Percentiles rank a stretch among this genome's conserved stretches.
These are phyloP conservation scores for Clonostachys solani DNA, from an alignment of 2,329 filamentous ascomycete genomes.

Conservation along the genomic window DNA sequence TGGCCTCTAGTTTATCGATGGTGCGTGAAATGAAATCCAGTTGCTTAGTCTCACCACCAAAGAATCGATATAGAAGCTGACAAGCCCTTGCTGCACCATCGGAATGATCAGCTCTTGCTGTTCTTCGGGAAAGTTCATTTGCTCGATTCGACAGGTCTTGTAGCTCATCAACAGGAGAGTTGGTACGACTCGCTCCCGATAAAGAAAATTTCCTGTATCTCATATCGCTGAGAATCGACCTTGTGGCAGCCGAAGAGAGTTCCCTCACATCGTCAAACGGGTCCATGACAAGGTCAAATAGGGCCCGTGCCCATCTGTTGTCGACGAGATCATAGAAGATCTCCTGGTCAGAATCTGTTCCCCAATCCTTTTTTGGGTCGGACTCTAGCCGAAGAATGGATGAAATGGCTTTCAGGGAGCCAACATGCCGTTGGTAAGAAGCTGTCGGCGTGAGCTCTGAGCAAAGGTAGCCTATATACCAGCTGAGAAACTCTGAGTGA, in stretches of 20 bases:
- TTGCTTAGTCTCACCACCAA: conserved; percentile 33
- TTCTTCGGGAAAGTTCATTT: conserved; percentile 57
- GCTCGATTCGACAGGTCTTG: conserved; percentile 44
- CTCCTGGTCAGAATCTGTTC: conserved; percentile 29
- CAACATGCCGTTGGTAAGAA: conserved; percentile 87
- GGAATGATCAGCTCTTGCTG: conserved; percentile 84
- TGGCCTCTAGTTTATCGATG: conserved; percentile 57
- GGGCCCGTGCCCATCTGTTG: conserved; percentile 50
- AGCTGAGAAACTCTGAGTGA: conserved; percentile 63
- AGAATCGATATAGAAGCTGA: conserved; percentile 62
- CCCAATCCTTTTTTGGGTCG: conserved; percentile 41
- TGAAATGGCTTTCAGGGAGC: conserved; percentile 66
- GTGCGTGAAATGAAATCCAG: conserved; percentile 52
- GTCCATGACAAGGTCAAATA: conserved; percentile 80
- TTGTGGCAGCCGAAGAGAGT: conserved; percentile 44
- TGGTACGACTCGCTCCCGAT: background rate
- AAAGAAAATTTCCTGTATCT: conserved; percentile 15
- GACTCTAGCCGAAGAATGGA: conserved; percentile 66
- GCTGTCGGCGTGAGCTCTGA: conserved; percentile 73
- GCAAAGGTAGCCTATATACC: conserved; percentile 70
- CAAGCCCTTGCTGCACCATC: conserved; percentile 82
- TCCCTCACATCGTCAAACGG: conserved; percentile 89
- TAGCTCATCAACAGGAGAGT: conserved; percentile 23
- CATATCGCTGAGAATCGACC: conserved; percentile 37
- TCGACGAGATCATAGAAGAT: conserved; percentile 38